phyloP scores from a whole-genome alignment of 345 rosid genomes.

The Eucalyptus caleyi region DNA sequence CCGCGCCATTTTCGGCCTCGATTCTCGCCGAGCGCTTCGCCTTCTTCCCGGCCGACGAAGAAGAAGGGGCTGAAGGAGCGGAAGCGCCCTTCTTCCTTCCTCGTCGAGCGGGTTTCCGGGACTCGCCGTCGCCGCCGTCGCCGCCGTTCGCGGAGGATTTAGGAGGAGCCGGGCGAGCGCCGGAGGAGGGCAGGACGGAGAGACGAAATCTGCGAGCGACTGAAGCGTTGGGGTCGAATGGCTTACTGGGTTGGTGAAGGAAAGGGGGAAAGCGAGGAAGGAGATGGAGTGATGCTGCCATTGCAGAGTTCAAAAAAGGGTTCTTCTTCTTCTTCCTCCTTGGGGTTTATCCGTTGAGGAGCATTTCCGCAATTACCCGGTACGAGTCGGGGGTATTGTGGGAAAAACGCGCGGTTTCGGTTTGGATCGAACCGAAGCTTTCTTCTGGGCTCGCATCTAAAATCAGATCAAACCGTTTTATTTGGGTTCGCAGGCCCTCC shows the following conservation, averaged over 20 bases:
- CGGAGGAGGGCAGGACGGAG: constrained; percentile 1
- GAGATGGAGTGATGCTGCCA: constrained; percentile 56
- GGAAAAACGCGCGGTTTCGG: background rate
- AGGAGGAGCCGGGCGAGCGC: background rate
- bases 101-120: constrained; percentile 50
- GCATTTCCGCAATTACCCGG: background rate
- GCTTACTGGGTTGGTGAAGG: background rate
- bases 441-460: background rate
- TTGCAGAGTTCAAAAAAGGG: background rate
- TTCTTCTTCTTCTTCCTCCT: background rate
- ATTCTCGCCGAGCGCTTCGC: constrained; percentile 2
- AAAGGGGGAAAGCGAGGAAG: constrained; percentile 12
- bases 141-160: constrained; percentile 25
- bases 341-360: constrained; percentile 30
- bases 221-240: background rate
- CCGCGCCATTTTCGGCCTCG: background rate
- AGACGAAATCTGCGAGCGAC: background rate
- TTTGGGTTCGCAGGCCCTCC: background rate
- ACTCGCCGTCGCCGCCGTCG: constrained; percentile 5
- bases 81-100: constrained; percentile 44
- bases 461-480: background rate
- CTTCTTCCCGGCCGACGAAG: background rate
- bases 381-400: background rate
- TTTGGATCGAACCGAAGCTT: background rate
- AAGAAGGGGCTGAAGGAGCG: background rate